Conservation (phyloP, 495 filamentous ascomycete genomes). For the Friedmanniomyces simplex region DNA sequence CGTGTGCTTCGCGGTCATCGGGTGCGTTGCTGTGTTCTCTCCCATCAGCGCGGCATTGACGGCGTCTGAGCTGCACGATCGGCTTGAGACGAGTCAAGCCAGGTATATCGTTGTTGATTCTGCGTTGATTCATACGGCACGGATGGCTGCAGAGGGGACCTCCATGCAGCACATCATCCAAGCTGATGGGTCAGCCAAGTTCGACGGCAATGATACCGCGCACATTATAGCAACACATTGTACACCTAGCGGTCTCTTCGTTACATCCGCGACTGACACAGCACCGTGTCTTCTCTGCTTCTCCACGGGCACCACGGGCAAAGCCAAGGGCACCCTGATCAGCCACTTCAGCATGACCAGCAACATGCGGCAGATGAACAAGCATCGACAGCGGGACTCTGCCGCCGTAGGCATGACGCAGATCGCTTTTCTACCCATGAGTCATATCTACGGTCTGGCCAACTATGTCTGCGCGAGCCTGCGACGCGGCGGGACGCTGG, state of each 20-base stretch:
- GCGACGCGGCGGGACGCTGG: background rate
- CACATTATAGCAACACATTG: background rate
- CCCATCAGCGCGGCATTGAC: background rate
- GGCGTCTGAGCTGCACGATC: background rate
- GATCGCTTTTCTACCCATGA: slow-evolving; percentile 47
- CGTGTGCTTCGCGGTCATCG: background rate
- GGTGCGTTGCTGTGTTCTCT: background rate
- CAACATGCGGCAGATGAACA: slow-evolving; percentile 11
- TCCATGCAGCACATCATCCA: background rate
- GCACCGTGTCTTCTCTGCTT: slow-evolving; percentile 47
- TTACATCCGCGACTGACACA: slow-evolving; percentile 14
- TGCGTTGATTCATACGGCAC: slow-evolving; percentile 13
- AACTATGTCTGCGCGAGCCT: slow-evolving; percentile 56
- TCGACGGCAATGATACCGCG: background rate
- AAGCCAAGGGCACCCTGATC: slow-evolving; percentile 73
- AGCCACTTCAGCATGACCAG: slow-evolving; percentile 46
- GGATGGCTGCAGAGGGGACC: background rate
- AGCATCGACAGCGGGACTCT: background rate
- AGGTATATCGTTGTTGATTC: background rate
- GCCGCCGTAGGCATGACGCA: background rate
- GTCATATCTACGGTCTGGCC: slow-evolving; percentile 55
- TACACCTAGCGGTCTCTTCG: background rate
- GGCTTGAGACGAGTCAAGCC: background rate
- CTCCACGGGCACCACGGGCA: slow-evolving; percentile 65
- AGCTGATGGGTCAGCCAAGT: background rate